Base-by-base conservation (phyloP, 139 green algal genomes). In the Closterium sp. region DNA sequence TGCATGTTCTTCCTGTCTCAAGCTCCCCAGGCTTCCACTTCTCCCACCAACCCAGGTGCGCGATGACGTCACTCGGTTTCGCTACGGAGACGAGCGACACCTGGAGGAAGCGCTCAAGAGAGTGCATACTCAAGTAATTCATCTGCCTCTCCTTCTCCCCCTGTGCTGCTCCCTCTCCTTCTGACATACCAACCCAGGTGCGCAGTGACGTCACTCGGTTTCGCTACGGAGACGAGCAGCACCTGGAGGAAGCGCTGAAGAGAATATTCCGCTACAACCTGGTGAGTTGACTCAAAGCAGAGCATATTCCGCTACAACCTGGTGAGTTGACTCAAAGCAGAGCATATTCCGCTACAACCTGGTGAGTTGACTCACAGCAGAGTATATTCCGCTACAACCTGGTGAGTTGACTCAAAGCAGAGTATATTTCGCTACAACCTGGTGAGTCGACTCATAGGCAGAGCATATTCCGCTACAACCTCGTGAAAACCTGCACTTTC, bases 1-100 rank as follows among this genome's bases (percentile, higher is more conserved):
- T n/a, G n/a, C n/a, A n/a, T n/a, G n/a, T n/a, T n/a, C n/a, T n/a
- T n/a, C n/a, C n/a, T n/a, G n/a, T n/a, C n/a, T n/a, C n/a, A n/a
- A n/a, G n/a, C n/a, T n/a, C n/a, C n/a, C n/a, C n/a, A n/a, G n/a
- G n/a, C n/a, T n/a, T n/a, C n/a, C n/a, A n/a, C n/a, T n/a, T n/a
- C n/a, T n/a, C n/a, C n/a, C n/a, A n/a, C n/a, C n/a, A n/a, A n/a
- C n/a, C n/a, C 85, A 94, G 87, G 91, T 96, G 3, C 33, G 89
- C 5, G 90, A 91, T 33, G 95, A 96, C 86, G 91, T 95, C 28
- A 96, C 93, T 2, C 87, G 95, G 38, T 94, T 87, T 91, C 95
- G 97, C 25, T 99, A 99, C 95, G 98, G 98, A 91, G 98, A 99
- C 94, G 98, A 99, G 96, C 96, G 98, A 95, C 98, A 99, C 92